These are phyloP conservation scores for Aquilaria sinensis DNA, from an alignment of 345 rosid species.

Conservation along the genomic window DNA sequence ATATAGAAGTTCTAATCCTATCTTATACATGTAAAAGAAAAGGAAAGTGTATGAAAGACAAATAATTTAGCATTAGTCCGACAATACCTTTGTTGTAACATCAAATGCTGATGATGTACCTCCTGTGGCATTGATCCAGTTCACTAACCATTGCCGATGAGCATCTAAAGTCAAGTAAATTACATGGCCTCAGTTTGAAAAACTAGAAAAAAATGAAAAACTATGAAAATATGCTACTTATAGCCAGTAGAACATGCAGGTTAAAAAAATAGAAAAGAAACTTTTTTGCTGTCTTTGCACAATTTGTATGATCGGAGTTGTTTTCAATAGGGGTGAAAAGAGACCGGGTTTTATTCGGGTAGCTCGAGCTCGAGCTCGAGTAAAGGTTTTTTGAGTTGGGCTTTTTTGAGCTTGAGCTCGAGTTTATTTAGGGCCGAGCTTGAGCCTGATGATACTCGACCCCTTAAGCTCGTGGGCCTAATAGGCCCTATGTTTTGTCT, in stretches of 20 bases:
- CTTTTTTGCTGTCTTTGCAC: background rate
- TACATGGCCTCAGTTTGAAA: background rate
- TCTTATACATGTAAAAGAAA: background rate
- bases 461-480: no score
- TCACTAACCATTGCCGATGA: conserved; percentile 43
- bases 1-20: background rate
- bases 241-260: background rate
- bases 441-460: no score
- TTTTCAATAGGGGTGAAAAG: no score
- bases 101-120: conserved; percentile 52
- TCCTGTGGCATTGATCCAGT: conserved; percentile 52
- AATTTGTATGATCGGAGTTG: no score
- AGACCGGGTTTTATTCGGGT: no score
- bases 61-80: background rate
- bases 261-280: background rate
- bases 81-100: conserved; percentile 47
- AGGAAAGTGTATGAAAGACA: background rate
- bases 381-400: no score
- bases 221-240: background rate
- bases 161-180: conserved; percentile 26
- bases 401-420: no score
- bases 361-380: no score
- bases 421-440: no score
- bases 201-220: background rate
- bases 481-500: no score